These are phyloP conservation scores for Trichoderma brevicompactum DNA, from an alignment of 2,329 filamentous ascomycete genomes.

Conservation along the genomic window DNA sequence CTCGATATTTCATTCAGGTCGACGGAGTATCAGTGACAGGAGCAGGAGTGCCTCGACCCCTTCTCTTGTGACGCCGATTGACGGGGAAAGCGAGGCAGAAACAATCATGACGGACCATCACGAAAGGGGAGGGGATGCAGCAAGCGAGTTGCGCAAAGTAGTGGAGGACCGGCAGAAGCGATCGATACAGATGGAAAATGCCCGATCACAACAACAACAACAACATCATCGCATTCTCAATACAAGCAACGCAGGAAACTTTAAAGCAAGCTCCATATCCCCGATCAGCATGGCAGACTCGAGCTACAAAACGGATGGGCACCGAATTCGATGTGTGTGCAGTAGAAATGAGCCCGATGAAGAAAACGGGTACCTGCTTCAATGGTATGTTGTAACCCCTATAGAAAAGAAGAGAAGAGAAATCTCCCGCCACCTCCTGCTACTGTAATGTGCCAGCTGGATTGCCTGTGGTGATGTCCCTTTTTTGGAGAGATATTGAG, in stretches of 20 bases:
- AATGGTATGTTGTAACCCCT: constrained; percentile 57
- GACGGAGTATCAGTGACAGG: constrained; percentile 55
- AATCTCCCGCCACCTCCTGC: background rate
- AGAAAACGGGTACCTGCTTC: constrained; percentile 62
- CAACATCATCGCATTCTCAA: constrained; percentile 37
- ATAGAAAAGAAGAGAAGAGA: background rate
- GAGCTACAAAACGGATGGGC: constrained; percentile 48
- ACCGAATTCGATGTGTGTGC: constrained; percentile 62
- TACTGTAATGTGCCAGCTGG: background rate
- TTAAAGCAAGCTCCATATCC: constrained; percentile 51
- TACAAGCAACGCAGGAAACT: constrained; percentile 40
- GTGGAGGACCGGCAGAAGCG: constrained; percentile 56
- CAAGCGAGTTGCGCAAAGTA: constrained; percentile 63
- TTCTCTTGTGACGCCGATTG: constrained; percentile 45
- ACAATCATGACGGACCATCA: constrained; percentile 56
- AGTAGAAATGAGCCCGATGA: constrained; percentile 50
- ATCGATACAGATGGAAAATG: constrained; percentile 39
- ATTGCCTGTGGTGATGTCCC: background rate
- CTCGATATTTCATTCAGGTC: constrained; percentile 53
- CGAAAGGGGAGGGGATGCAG: constrained; percentile 57
- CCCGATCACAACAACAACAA: constrained; percentile 38
- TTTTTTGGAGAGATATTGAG: background rate
- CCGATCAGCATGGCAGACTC: constrained; percentile 57
- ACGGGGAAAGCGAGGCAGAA: constrained; percentile 62
- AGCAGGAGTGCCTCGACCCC: constrained; percentile 48